phyloP scores from a whole-genome alignment of 768 basidiomycete genomes.

The Pseudohyphozyma bogoriensis region DNA sequence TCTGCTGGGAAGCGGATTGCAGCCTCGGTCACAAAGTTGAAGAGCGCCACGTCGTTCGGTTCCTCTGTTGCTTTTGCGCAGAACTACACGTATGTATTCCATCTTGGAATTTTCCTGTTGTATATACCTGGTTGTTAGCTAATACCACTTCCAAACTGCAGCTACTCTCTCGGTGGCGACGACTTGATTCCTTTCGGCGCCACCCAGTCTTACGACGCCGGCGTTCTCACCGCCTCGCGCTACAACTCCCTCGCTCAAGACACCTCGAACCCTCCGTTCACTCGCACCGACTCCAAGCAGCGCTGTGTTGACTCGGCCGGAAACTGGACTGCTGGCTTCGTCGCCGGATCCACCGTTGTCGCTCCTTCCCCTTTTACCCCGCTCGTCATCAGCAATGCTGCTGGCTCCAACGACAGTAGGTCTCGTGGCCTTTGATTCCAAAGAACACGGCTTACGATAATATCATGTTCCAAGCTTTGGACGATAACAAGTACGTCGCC shows the following conservation, averaged over 20 bases:
- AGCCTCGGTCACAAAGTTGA: conserved; percentile 49
- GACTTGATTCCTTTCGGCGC: conserved; percentile 67
- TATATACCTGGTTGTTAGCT: too few relatives aligned
- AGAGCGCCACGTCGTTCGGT: conserved; percentile 43
- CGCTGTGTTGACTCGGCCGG: conserved; percentile 58
- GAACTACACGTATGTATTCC: background rate
- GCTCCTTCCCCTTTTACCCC: conserved; percentile 46
- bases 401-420: conserved; percentile 27
- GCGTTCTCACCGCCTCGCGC: conserved; percentile 47
- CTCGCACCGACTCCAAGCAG: conserved; percentile 46
- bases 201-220: conserved; percentile 43
- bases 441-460: background rate
- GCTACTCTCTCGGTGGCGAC: conserved; percentile 50
- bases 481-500: conserved; percentile 56
- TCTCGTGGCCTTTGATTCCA: conserved; percentile 34
- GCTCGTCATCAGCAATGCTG: too few relatives aligned
- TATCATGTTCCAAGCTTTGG: conserved; percentile 43
- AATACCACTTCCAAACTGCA: too few relatives aligned
- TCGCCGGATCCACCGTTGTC: conserved; percentile 44
- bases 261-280: conserved; percentile 43
- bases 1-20: conserved; percentile 44
- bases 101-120: too few relatives aligned
- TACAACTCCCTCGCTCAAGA: conserved; percentile 40
- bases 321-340: conserved; percentile 63
- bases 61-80: conserved; percentile 49